Evolutionary conservation across 176 grass and related monocot genomes (phyloP), one percentile per base, ranked within the genome.

Genomic region (Hsuehochloa calcarea): DNA sequence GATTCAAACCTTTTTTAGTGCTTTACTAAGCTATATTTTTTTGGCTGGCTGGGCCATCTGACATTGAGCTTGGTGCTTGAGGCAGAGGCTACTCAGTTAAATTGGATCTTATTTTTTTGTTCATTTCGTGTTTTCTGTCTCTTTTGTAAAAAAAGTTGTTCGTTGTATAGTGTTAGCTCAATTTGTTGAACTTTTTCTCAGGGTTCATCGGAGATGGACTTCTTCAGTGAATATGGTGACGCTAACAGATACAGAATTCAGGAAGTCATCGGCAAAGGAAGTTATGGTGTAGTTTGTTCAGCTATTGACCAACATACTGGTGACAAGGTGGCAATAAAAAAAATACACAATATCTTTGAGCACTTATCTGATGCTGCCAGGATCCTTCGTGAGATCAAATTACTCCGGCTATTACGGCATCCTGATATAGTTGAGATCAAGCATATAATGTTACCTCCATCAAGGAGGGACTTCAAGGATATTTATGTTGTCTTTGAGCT

Each of bases 371-470:
- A 98, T 83, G 93, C 96, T 66, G 93, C 93, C 5, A 67, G 96
- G 26, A 95, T 95, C 67, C 88, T 98, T 29, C 93, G 96, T 17
- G 96, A 98, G 82, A 95, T 98, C 88, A 98, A 95, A 84, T 87
- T 98, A 70, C 93, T 98, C 39, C 79, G 96, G 60, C 65, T 95
- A 71, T 85, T 98, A 70, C 87, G 86, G 56, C 93, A 98, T 79
- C 96, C 96, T 75, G 96, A 98, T 80, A 98, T 98, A 74, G 93
- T 98, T 43, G 96, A 98, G 77, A 95, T 98, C 61, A 98, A 92
- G 75, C 96, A 98, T 85, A 93, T 98, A 72, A 95, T 98, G 96
- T 31, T 98, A 39, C 96, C 96, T 74, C 91, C 87, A 16, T 95
- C 91, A 85, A 93, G 91, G 82, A 93, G 86, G 82, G 89, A 97